These are phyloP conservation scores for Penicillium sp. DNA, from an alignment of 2,329 filamentous ascomycete genomes.

Conservation along the genomic window DNA sequence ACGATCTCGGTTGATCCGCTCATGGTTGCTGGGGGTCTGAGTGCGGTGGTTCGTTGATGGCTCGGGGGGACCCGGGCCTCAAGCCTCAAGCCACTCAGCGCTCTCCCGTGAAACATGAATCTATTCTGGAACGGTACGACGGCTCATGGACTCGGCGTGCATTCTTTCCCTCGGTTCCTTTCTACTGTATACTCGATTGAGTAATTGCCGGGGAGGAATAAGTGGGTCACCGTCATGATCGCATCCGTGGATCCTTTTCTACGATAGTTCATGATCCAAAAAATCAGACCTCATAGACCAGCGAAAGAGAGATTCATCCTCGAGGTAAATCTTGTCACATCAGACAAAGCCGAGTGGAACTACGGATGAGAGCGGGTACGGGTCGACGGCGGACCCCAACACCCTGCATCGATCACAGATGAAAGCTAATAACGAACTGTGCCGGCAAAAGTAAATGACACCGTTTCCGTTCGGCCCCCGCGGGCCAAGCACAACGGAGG, in stretches of 20 bases:
- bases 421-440: slow-evolving; percentile 2
- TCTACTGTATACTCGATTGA: slow-evolving; percentile 7
- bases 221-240: slow-evolving; percentile 5
- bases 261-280: too few relatives aligned
- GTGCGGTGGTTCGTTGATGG: too few relatives aligned
- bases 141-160: slow-evolving; percentile 1
- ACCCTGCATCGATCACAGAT: slow-evolving; percentile 24
- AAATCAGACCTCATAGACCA: too few relatives aligned
- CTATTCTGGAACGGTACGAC: slow-evolving; percentile 12
- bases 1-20: slow-evolving; percentile 28
- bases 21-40: slow-evolving; percentile 28
- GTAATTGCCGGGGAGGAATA: not conserved
- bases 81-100: too few relatives aligned
- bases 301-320: too few relatives aligned
- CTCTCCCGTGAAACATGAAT: slow-evolving; percentile 10
- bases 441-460: slow-evolving; percentile 6
- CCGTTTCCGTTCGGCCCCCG: slow-evolving; percentile 7
- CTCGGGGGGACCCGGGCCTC: too few relatives aligned
- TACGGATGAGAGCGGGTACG: slow-evolving; percentile 15
- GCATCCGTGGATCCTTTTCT: not conserved
- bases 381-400: slow-evolving; percentile 17
- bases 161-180: too few relatives aligned
- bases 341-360: slow-evolving; percentile 11
- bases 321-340: not conserved
- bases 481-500: slow-evolving; percentile 3